A percentile compares a stretch with the other conserved stretches of the same genome.
Evolutionary conservation across 352 stramenopile species (phyloP).

Genomic region (Pythium myriotylum): DNA sequence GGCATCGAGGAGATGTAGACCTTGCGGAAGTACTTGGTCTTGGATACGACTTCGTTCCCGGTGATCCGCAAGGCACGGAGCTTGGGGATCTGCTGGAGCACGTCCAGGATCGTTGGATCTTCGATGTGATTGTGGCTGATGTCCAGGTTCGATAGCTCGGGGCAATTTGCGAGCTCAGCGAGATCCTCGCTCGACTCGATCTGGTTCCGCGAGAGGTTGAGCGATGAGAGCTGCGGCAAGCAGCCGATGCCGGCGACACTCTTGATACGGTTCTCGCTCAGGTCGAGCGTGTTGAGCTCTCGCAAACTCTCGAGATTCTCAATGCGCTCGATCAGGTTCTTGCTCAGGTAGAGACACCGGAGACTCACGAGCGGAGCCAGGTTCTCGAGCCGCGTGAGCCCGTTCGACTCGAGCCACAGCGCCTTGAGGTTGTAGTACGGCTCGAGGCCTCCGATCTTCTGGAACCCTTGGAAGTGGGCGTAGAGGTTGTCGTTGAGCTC

Average conservation of each 20-base stretch:
- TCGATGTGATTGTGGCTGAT: slow-evolving; percentile 92
- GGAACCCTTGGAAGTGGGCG: slow-evolving; percentile 94
- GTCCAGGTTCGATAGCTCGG: slow-evolving; percentile 90
- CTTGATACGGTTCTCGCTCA: slow-evolving; percentile 91
- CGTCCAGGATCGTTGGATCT: slow-evolving; percentile 70
- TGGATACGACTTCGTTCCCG: slow-evolving; percentile 92
- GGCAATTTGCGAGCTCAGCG: slow-evolving; percentile 66
- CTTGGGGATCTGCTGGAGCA: slow-evolving; percentile 82
- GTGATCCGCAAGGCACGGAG: slow-evolving; percentile 79
- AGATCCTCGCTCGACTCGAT: slow-evolving; percentile 76
- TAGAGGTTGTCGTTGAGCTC: slow-evolving; percentile 96
- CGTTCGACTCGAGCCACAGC: slow-evolving; percentile 96
- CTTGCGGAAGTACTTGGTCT: slow-evolving; percentile 94
- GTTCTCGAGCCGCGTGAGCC: slow-evolving; percentile 86
- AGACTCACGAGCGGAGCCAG: slow-evolving; percentile 74
- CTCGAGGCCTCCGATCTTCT: slow-evolving; percentile 93
- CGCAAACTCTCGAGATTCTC: slow-evolving; percentile 60
- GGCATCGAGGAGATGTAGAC: slow-evolving; percentile 87
- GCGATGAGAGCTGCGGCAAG: slow-evolving; percentile 77
- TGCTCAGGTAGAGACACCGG: slow-evolving; percentile 92
- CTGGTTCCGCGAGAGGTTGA: slow-evolving; percentile 92
- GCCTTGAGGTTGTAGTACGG: slow-evolving; percentile 93
- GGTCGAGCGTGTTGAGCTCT: slow-evolving; percentile 91
- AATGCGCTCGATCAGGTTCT: slow-evolving; percentile 91
- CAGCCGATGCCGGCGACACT: slow-evolving; percentile 80